A percentile compares a stretch with the other conserved stretches of the same genome.
Evolutionary conservation across 345 rosid genomes (phyloP).

Genomic region (Eucalyptus victrix): DNA sequence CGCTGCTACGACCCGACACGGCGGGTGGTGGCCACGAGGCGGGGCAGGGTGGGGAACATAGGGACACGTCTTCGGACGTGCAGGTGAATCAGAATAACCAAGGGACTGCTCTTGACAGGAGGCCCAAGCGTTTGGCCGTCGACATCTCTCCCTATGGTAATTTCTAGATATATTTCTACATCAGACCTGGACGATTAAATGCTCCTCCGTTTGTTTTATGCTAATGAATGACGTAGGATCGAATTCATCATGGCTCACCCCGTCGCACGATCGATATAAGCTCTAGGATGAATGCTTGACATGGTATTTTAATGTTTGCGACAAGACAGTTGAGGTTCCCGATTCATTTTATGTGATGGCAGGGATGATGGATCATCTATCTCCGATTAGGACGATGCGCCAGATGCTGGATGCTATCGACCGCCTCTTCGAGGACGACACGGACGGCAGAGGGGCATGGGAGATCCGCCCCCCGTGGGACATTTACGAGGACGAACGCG

Average conservation of each 20-base stretch:
- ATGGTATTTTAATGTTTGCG: neutral
- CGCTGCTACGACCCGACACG: neutral
- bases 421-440: conserved; percentile 32
- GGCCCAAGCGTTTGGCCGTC: conserved; percentile 21
- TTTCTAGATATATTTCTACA: neutral
- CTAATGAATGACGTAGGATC: neutral
- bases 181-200: neutral
- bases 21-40: neutral
- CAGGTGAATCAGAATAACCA: conserved; percentile 16
- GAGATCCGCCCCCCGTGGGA: conserved; percentile 61
- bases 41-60: neutral
- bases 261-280: neutral
- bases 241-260: neutral
- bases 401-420: conserved; percentile 64
- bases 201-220: neutral
- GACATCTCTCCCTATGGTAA: conserved; percentile 55
- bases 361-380: conserved; percentile 42
- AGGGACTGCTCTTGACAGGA: conserved; percentile 16
- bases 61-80: conserved; percentile 39
- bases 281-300: neutral
- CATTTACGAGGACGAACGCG: conserved; percentile 44
- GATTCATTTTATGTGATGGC: neutral
- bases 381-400: conserved; percentile 61
- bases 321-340: neutral
- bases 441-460: conserved; percentile 6